Evolutionary conservation across 2,329 filamentous ascomycete genomes (phyloP).

Genomic region (Trichophyton benhamiae): DNA sequence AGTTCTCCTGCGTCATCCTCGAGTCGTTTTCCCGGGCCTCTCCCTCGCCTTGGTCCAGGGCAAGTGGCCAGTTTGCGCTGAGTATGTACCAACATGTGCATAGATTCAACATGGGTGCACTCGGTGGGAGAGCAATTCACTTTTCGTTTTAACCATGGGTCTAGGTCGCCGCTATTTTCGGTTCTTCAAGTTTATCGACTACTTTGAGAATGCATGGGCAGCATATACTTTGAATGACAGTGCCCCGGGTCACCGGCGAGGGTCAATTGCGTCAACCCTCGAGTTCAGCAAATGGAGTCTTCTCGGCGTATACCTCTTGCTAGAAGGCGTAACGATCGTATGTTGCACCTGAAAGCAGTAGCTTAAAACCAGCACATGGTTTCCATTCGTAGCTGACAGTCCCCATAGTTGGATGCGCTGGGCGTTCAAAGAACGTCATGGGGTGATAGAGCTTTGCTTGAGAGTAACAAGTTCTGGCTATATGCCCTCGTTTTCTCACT

Average conservation of each 20-base stretch:
- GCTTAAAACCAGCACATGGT: no score
- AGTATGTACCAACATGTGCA: conserved; percentile 20
- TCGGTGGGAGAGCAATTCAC: background rate
- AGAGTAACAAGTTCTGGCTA: conserved; percentile 61
- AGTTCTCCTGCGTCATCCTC: conserved; percentile 26
- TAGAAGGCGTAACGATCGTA: conserved; percentile 53
- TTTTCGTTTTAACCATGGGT: background rate
- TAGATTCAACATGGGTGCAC: background rate
- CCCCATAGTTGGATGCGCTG: conserved; percentile 38
- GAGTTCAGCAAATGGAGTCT: conserved; percentile 47
- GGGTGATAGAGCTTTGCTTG: conserved; percentile 39
- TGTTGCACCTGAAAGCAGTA: conserved; percentile 23
- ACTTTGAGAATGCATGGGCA: conserved; percentile 41
- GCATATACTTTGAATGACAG: conserved; percentile 24
- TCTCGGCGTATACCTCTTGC: conserved; percentile 53
- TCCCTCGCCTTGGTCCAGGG: conserved; percentile 25
- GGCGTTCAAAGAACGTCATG: conserved; percentile 34
- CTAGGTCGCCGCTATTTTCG: conserved; percentile 51
- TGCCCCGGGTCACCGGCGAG: conserved; percentile 10
- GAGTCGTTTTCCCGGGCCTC: conserved; percentile 19
- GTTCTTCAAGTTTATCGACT: conserved; percentile 55
- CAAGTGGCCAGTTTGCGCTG: conserved; percentile 32
- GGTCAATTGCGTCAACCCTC: conserved; percentile 34
- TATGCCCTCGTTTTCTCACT: conserved; percentile 46
- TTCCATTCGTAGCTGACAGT: background rate